Evolutionary conservation across 495 filamentous ascomycete genomes (phyloP).

Genomic region (Chaetomium cochliodes): DNA sequence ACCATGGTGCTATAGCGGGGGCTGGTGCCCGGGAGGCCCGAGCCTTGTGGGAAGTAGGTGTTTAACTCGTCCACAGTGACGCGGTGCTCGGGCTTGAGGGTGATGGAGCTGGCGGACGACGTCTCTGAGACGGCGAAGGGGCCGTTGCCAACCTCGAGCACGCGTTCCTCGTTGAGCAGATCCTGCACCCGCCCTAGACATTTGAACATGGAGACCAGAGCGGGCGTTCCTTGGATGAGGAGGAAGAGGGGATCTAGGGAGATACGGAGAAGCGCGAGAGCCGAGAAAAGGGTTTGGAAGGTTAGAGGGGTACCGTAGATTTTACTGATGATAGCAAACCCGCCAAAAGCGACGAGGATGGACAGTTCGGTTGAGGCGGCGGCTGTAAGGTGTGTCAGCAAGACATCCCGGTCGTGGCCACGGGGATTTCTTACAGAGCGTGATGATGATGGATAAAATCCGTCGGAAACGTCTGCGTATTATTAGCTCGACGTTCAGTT

Average conservation of each 20-base stretch:
- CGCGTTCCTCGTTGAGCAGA: constrained; percentile 14
- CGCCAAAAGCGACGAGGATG: constrained; percentile 16
- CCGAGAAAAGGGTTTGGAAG: constrained; percentile 18
- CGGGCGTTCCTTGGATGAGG: constrained; percentile 16
- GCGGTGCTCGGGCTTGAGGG: background rate
- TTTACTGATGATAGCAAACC: constrained; percentile 18
- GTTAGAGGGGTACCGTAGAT: constrained; percentile 13
- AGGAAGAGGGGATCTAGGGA: constrained; percentile 17
- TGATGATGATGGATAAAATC: constrained; percentile 17
- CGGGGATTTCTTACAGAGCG: constrained; percentile 7
- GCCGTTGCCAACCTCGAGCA: background rate
- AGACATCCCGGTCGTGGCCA: background rate
- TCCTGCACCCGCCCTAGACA: constrained; percentile 15
- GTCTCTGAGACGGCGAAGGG: constrained; percentile 3
- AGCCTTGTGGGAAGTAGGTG: constrained; percentile 2
- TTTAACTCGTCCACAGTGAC: constrained; percentile 5
- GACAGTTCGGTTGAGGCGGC: constrained; percentile 16
- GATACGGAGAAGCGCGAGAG: constrained; percentile 12
- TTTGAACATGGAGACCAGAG: constrained; percentile 20
- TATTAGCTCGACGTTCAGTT: background rate
- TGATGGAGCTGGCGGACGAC: constrained; percentile 10
- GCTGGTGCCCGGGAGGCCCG: background rate
- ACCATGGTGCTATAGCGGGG: background rate
- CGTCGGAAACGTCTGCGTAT: constrained; percentile 10
- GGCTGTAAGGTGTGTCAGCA: background rate